Percentiles rank a stretch among this genome's conserved stretches.
phyloP scores from a whole-genome alignment of 305 asterid genomes.

The Fraxinus sp. region DNA sequence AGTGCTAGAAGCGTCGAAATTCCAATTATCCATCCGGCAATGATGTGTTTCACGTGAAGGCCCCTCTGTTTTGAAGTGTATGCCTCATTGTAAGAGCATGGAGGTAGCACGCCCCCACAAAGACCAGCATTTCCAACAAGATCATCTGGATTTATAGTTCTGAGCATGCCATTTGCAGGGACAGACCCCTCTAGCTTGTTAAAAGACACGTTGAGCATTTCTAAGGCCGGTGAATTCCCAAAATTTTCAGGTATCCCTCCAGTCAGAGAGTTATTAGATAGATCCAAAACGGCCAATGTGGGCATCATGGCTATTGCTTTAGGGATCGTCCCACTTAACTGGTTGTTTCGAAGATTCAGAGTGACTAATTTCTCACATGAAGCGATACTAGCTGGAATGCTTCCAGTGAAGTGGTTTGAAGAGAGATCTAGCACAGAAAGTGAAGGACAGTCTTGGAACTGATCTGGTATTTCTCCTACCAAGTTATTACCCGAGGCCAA shows the following conservation, averaged over 20 bases:
- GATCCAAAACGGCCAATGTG: constrained; percentile 65
- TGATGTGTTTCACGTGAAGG: constrained; percentile 48
- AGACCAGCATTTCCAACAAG: constrained; percentile 64
- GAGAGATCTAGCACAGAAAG: constrained; percentile 83
- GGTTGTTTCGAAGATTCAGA: constrained; percentile 61
- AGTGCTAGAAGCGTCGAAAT: constrained; percentile 49
- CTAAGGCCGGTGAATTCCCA: constrained; percentile 86
- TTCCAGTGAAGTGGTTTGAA: constrained; percentile 60
- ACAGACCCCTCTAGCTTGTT: constrained; percentile 73
- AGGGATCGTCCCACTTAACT: constrained; percentile 61
- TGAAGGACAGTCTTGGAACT: constrained; percentile 75
- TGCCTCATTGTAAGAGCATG: constrained; percentile 47
- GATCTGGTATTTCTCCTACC: constrained; percentile 73
- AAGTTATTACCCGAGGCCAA: constrained; percentile 60
- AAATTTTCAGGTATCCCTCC: constrained; percentile 75
- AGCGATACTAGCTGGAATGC: constrained; percentile 70
- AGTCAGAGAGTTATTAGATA: constrained; percentile 73
- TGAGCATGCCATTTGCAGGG: constrained; percentile 72
- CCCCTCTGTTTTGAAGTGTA: constrained; percentile 32
- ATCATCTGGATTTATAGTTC: constrained; percentile 70
- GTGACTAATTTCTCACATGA: constrained; percentile 72
- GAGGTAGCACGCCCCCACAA: constrained; percentile 76
- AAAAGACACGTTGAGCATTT: constrained; percentile 65
- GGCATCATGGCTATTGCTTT: constrained; percentile 64
- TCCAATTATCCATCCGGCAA: constrained; percentile 68